Percentiles rank a stretch among this genome's conserved stretches.
Conservation (phyloP, 129 eudicot genomes). For the Flaveria bidentis region DNA sequence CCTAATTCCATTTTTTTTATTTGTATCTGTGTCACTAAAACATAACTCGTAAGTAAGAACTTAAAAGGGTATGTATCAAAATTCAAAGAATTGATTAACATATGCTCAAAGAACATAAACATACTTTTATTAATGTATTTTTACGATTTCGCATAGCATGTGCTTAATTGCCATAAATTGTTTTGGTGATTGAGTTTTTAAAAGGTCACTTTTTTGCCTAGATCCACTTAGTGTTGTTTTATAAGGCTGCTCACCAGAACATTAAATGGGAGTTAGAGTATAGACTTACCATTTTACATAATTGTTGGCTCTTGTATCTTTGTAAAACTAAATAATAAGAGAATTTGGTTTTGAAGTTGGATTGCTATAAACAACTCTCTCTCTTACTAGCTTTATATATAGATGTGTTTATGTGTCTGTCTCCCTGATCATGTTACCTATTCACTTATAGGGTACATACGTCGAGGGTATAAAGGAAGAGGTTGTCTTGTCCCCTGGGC, state of each 20-base stretch:
- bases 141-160: background rate
- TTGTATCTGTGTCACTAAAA: conserved; percentile 5
- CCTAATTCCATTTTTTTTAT: background rate
- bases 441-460: conserved; percentile 73
- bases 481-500: conserved; percentile 98
- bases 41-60: background rate
- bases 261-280: conserved; percentile 8
- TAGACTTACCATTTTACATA: conserved; percentile 1
- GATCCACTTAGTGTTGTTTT: background rate
- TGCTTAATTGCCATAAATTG: background rate
- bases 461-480: conserved; percentile 99
- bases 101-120: background rate
- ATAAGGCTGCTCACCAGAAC: background rate
- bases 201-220: conserved; percentile 12
- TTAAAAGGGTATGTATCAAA: background rate
- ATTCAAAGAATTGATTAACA: background rate
- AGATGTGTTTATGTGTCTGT: conserved; percentile 5
- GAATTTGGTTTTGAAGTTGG: conserved; percentile 8
- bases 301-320: background rate
- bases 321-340: conserved; percentile 11
- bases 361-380: background rate
- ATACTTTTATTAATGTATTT: background rate
- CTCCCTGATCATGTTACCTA: conserved; percentile 11
- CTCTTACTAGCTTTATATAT: conserved; percentile 6
- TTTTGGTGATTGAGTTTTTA: background rate